Evolutionary conservation across 31 red algal species (phyloP), one percentile per base, ranked within the genome.

Genomic region (Asparagopsis taxiformis): DNA sequence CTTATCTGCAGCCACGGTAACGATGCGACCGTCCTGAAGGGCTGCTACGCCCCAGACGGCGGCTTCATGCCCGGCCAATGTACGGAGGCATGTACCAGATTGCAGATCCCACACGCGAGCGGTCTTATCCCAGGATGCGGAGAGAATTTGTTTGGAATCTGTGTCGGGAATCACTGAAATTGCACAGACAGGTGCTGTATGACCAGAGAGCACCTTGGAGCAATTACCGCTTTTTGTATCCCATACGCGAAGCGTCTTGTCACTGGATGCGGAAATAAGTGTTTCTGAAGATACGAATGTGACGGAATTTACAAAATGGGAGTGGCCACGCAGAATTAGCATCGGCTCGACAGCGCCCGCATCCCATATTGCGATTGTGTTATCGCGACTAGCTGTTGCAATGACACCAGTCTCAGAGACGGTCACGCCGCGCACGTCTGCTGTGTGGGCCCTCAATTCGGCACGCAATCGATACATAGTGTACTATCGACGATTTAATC

Each of bases 81-180:
- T 69, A 22, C 48, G 44, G 24, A 67, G 3, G 53, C 89, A 92
- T 21, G 41, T 31, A 5, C 63, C 74, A 19, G 49, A 55, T 30
- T 85, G 56, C 39, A 74, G 13, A 50, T 55, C 31, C 92, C 92
- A 95, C 26, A 95, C 84, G 1, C 92, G 78, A 26, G 74, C 92
- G 17, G 92, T 95, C 28, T 67, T 57, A 58, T 95, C 92, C 92
- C 92, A 95, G 19, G 78, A 85, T 16, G 71, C 64, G 1, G 84
- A 74, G 29, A 82, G 49, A 7, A 89, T 29, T 16, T 31, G 46
- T 24, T 17, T 48, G 15, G 54, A 2, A 44, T 49, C 55, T 52
- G 64, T 13, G 8, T 13, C 41, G 13, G 41, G 37, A 25, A 58
- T 38, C 19, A 38, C 41, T 2, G 79, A 28, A 3, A 90, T 70